Evolutionary conservation across 257 asterid genomes (phyloP).

Genomic region (Salvia rosmarinus): DNA sequence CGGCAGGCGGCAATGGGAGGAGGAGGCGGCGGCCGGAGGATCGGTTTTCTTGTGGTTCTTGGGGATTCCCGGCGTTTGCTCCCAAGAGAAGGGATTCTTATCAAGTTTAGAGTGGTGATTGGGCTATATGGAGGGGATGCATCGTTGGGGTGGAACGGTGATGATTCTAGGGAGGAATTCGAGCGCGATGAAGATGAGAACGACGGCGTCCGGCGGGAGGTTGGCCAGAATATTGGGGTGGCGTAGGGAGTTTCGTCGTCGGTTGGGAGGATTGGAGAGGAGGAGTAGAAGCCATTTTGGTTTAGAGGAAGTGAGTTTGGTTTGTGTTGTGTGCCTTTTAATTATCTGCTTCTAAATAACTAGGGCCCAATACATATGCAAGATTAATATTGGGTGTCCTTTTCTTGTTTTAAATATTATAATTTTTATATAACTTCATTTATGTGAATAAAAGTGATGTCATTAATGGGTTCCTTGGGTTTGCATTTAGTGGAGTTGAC

Average conservation of each 20-base stretch:
- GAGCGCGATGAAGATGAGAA: constrained; percentile 40
- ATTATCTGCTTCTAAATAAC: background rate
- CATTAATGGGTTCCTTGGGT: background rate
- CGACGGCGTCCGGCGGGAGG: constrained; percentile 40
- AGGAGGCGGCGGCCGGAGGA: constrained; percentile 32
- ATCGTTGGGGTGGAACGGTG: constrained; percentile 32
- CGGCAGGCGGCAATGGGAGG: constrained; percentile 75
- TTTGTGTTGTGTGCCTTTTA: constrained; percentile 25
- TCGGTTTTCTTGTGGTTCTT: constrained; percentile 38
- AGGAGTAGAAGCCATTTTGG: constrained; percentile 29
- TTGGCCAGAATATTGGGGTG: constrained; percentile 40
- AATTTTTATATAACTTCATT: background rate
- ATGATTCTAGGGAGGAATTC: constrained; percentile 36
- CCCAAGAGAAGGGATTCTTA: constrained; percentile 66
- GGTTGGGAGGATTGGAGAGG: constrained; percentile 21
- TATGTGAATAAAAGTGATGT: background rate
- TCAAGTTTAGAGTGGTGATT: constrained; percentile 39
- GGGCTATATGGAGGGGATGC: constrained; percentile 41
- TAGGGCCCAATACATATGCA: constrained; percentile 25
- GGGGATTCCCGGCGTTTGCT: constrained; percentile 64
- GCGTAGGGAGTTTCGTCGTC: constrained; percentile 36
- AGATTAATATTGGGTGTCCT: background rate
- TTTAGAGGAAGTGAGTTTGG: constrained; percentile 14
- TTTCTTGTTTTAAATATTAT: background rate
- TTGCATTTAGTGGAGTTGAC: background rate